A percentile compares a stretch with the other conserved stretches of the same genome.
These are phyloP conservation scores for Phytophthora citricola DNA, from an alignment of 352 stramenopile genomes.

Conservation along the genomic window DNA sequence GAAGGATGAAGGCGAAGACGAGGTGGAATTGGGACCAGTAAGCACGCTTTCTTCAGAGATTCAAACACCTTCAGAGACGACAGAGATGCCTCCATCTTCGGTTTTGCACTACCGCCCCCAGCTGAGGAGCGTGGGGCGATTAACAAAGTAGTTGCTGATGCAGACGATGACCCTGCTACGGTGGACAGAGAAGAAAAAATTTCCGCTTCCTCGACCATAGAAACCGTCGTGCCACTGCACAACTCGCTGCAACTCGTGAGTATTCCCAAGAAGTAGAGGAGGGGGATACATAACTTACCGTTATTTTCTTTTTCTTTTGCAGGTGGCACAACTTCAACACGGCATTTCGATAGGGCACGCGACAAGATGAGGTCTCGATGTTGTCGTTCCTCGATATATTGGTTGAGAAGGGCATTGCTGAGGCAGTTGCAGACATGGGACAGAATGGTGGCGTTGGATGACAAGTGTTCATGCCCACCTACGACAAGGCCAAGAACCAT, in stretches of 20 bases:
- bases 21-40: constrained; percentile 16
- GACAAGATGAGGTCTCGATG: constrained; percentile 31
- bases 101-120: constrained; percentile 4
- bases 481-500: constrained; percentile 2
- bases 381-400: constrained; percentile 2
- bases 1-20: constrained; percentile 22
- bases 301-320: neutral
- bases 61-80: constrained; percentile 21
- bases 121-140: constrained; percentile 29
- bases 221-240: constrained; percentile 75
- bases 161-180: constrained; percentile 46
- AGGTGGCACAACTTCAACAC: constrained; percentile 65
- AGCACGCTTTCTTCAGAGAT: constrained; percentile 25
- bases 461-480: constrained; percentile 2
- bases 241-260: constrained; percentile 72
- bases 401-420: neutral
- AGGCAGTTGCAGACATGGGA: constrained; percentile 1
- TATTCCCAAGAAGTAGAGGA: neutral
- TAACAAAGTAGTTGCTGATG: constrained; percentile 39
- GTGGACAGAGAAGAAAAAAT: constrained; percentile 61
- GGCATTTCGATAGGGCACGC: constrained; percentile 59
- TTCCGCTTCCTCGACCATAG: constrained; percentile 73
- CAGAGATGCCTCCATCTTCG: constrained; percentile 10
- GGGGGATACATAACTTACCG: too few relatives aligned
- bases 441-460: constrained; percentile 1